phyloP scores from a whole-genome alignment of 75 land plant species.

The Pinus tabuliformis region DNA sequence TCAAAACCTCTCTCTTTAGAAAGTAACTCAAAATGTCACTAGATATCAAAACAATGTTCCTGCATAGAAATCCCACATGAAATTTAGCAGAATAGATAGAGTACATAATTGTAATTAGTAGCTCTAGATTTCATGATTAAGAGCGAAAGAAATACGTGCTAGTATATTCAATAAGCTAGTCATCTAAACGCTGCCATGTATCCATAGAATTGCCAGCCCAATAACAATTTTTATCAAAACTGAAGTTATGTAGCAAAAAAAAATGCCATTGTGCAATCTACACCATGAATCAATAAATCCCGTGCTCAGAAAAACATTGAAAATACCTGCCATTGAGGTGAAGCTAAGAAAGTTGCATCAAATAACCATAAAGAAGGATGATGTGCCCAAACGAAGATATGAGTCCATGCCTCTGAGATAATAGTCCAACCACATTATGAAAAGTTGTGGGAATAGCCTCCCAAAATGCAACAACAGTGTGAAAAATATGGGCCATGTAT shows the following conservation, averaged over 20 bases:
- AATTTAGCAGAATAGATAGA: conserved; percentile 65
- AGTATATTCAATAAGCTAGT: conserved; percentile 48
- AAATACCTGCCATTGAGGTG: no score
- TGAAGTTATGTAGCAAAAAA: conserved; percentile 56
- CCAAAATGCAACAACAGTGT: no score
- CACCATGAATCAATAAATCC: background rate
- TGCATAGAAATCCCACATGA: conserved; percentile 67
- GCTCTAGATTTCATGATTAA: conserved; percentile 54
- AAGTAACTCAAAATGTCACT: conserved; percentile 68
- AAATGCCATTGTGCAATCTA: conserved; percentile 38
- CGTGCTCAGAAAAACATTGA: no score
- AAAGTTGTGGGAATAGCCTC: no score
- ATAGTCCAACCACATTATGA: no score
- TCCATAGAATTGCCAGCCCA: conserved; percentile 53
- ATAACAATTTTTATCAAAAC: conserved; percentile 27
- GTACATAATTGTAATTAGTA: conserved; percentile 58
- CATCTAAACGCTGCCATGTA: conserved; percentile 96
- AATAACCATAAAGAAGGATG: no score
- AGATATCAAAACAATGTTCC: conserved; percentile 83
- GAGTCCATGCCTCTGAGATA: no score
- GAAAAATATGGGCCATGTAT: no score
- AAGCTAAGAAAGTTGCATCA: no score
- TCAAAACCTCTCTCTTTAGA: conserved; percentile 23
- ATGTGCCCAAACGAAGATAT: no score
- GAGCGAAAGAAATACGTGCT: conserved; percentile 65